Evolutionary conservation across 306 rosid species (phyloP), one percentile per base, ranked within the genome.

Genomic region (Hippophae rhamnoides): DNA sequence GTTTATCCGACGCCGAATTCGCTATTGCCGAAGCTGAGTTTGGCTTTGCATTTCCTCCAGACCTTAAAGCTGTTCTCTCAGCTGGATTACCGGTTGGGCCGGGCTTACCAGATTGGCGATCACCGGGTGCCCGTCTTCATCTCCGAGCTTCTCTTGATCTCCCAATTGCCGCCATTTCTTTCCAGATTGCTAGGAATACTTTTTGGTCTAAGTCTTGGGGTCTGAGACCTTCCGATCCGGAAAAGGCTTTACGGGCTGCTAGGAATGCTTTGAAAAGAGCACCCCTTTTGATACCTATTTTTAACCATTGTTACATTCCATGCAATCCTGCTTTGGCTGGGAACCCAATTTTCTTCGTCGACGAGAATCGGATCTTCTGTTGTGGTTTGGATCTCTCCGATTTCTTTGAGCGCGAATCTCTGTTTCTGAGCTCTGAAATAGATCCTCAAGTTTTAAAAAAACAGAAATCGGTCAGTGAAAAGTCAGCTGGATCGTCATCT

Each of bases 191-290:
- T 2, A 64, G 78, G 48, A 88, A 92, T 68, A 72, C 93, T 3
- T 61, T 92, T 52, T 92, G 99, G 99, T 92, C 96, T 7, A 88
- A 84, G 46, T 76, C 85, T 2, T 92, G 99, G 99, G 99, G 99
- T 0, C 81, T 64, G 38, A 67, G 90, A 56, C 96, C 99, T 0
- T 41, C 89, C 0, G 96, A 92, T 54, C 96, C 96, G 10, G 96
- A 85, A 46, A 87, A 72, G 71, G 99, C 99, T 4, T 41, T 92
- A 12, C 77, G 79, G 31, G 83, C 84, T 8, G 95, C 99, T 3
- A 60, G 99, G 55, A 78, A 67, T 61, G 99, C 95, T 25, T 69
- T 92, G 70, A 88, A 88, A 80, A 80, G 89, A 71, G 99, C 99
- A 6, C 99, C 99, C 7, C 86, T 92, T 42, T 53, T 92, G 83